phyloP scores from a whole-genome alignment of 1,139 yeast species.

The Candida labiduridarum region DNA sequence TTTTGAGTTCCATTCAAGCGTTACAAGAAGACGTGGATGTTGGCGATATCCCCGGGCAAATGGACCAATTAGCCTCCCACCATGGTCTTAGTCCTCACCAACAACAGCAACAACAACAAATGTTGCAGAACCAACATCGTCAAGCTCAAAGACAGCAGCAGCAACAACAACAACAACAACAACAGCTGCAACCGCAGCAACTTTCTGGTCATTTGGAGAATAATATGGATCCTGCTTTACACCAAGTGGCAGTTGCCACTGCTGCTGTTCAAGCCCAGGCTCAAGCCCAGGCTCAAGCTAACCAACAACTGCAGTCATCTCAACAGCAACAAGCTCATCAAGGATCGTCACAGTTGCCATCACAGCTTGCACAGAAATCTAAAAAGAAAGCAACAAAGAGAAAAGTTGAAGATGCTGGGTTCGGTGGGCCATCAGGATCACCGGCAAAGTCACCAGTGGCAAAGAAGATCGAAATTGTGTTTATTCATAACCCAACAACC shows the following conservation, averaged over 20 bases:
- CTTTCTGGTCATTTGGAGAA: slow-evolving; percentile 26
- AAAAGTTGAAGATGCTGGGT: slow-evolving; percentile 8
- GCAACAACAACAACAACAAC: slow-evolving; percentile 11
- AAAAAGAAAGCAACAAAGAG: slow-evolving; percentile 9
- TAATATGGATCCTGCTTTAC: slow-evolving; percentile 43
- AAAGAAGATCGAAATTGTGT: slow-evolving; percentile 42
- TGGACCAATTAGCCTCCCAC: slow-evolving; percentile 11
- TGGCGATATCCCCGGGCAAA: slow-evolving; percentile 16
- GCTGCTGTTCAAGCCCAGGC: slow-evolving; percentile 22
- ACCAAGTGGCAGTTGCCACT: slow-evolving; percentile 43
- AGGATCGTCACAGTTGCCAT: not conserved
- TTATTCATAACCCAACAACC: slow-evolving; percentile 50
- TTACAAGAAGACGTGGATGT: slow-evolving; percentile 30
- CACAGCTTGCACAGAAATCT: slow-evolving; percentile 3
- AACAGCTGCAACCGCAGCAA: slow-evolving; percentile 10
- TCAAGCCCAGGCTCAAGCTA: slow-evolving; percentile 7
- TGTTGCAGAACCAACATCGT: slow-evolving; percentile 3
- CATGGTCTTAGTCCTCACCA: slow-evolving; percentile 1
- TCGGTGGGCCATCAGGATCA: slow-evolving; percentile 1
- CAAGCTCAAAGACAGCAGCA: slow-evolving; percentile 10
- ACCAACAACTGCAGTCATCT: slow-evolving; percentile 6
- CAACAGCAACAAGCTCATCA: slow-evolving; percentile 5
- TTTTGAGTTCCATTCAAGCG: slow-evolving; percentile 28
- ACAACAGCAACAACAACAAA: slow-evolving; percentile 5
- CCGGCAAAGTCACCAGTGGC: slow-evolving; percentile 22